phyloP scores from a whole-genome alignment of 352 stramenopile species.

The Pythium aristosporum region DNA sequence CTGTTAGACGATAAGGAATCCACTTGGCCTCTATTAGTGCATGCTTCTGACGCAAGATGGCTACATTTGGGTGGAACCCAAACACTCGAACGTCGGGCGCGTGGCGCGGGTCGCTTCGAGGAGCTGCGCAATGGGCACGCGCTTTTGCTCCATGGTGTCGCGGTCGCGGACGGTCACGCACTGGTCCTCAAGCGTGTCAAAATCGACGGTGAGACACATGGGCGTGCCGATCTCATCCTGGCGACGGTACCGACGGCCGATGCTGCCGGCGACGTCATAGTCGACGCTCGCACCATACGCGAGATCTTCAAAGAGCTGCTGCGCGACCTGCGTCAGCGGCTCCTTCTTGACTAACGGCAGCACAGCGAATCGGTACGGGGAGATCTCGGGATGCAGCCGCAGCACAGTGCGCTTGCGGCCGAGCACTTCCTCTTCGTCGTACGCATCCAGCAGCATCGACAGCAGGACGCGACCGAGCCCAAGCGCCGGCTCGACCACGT shows the following conservation, averaged over 20 bases:
- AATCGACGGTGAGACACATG: conserved; percentile 97
- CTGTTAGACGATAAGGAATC: not conserved
- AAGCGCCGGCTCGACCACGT: conserved; percentile 93
- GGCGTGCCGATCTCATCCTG: conserved; percentile 97
- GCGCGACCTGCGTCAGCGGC: conserved; percentile 83
- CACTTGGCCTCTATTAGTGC: conserved; percentile 19
- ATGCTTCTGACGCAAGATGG: not conserved
- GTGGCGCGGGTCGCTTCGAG: conserved; percentile 40
- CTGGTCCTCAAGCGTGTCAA: conserved; percentile 95
- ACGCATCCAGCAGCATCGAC: conserved; percentile 93
- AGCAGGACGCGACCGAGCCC: conserved; percentile 93
- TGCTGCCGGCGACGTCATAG: conserved; percentile 91
- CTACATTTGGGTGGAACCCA: conserved; percentile 26
- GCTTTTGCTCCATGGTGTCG: conserved; percentile 95
- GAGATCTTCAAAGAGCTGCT: conserved; percentile 91
- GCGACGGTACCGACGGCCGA: conserved; percentile 91
- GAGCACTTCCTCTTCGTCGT: conserved; percentile 93
- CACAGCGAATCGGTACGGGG: conserved; percentile 91
- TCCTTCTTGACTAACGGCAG: conserved; percentile 96
- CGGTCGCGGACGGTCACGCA: conserved; percentile 95
- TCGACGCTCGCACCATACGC: conserved; percentile 86
- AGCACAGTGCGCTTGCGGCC: conserved; percentile 82
- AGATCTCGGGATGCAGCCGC: conserved; percentile 92
- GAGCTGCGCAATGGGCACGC: conserved; percentile 91
- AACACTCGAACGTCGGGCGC: conserved; percentile 38